Conservation (phyloP, 495 filamentous ascomycete species). For the Evernia prunastri region DNA sequence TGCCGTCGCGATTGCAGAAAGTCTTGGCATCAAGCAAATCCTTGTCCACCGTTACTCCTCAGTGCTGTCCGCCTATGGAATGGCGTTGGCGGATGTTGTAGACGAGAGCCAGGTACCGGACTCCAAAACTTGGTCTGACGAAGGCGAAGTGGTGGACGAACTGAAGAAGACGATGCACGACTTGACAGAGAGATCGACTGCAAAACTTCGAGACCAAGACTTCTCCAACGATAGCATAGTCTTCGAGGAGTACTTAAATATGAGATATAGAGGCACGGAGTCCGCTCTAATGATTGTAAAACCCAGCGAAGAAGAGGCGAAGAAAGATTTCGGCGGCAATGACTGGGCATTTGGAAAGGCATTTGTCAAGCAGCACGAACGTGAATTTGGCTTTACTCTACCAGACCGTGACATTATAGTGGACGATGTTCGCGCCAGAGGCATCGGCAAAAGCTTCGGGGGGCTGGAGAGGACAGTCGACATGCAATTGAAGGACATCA, state of each 20-base stretch:
- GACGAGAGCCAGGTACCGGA: slow-evolving; percentile 89
- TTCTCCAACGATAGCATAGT: slow-evolving; percentile 64
- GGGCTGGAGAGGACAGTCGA: slow-evolving; percentile 73
- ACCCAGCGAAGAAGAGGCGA: slow-evolving; percentile 51
- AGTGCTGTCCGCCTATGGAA: slow-evolving; percentile 91
- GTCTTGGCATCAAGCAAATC: slow-evolving; percentile 79
- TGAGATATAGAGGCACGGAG: slow-evolving; percentile 83
- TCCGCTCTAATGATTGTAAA: slow-evolving; percentile 77
- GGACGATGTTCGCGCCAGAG: slow-evolving; percentile 83
- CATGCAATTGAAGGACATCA: slow-evolving; percentile 63
- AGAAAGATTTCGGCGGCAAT: slow-evolving; percentile 52
- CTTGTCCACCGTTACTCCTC: slow-evolving; percentile 90
- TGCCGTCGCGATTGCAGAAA: slow-evolving; percentile 89
- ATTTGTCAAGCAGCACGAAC: slow-evolving; percentile 80
- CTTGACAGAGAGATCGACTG: slow-evolving; percentile 57
- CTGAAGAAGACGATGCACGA: slow-evolving; percentile 42
- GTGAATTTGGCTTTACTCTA: slow-evolving; percentile 91
- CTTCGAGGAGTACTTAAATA: slow-evolving; percentile 85
- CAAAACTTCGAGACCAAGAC: slow-evolving; percentile 63
- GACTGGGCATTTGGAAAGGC: slow-evolving; percentile 76
- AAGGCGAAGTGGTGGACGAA: slow-evolving; percentile 44
- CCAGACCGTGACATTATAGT: slow-evolving; percentile 86
- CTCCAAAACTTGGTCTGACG: slow-evolving; percentile 67
- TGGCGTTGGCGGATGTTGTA: slow-evolving; percentile 93
- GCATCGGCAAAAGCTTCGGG: slow-evolving; percentile 80